Evolutionary conservation across 2,329 filamentous ascomycete species (phyloP).

Genomic region (Xylariaceae sp.): DNA sequence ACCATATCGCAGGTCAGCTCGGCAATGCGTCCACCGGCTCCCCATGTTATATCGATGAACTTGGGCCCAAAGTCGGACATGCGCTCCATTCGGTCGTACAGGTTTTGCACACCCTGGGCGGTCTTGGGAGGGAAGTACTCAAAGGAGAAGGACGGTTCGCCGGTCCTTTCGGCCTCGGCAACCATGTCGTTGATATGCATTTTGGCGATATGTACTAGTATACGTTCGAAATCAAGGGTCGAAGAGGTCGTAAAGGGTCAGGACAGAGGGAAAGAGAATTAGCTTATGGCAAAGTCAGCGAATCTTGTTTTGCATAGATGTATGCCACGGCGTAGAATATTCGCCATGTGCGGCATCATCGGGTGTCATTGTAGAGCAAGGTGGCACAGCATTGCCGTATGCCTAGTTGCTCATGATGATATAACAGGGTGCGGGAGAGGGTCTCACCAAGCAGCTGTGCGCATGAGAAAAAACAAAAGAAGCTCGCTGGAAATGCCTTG

Average conservation of each 20-base stretch:
- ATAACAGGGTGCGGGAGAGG: constrained; percentile 1
- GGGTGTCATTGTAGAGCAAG: constrained; percentile 8
- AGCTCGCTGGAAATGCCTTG: neutral
- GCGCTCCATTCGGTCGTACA: constrained; percentile 99
- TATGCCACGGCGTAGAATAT: neutral
- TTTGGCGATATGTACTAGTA: constrained; percentile 46
- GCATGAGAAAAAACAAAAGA: constrained; percentile 14
- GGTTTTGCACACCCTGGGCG: constrained; percentile 94
- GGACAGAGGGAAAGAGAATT: neutral
- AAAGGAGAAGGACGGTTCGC: constrained; percentile 93
- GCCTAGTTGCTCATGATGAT: neutral
- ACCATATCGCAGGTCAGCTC: constrained; percentile 98
- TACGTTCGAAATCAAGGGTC: neutral
- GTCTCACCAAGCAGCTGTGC: constrained; percentile 21
- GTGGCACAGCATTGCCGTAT: neutral
- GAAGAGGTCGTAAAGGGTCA: constrained; percentile 9
- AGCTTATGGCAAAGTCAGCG: constrained; percentile 16
- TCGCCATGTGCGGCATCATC: neutral
- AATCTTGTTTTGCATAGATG: neutral
- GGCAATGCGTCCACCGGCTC: constrained; percentile 88
- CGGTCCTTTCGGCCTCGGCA: constrained; percentile 77
- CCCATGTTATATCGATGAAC: constrained; percentile 99
- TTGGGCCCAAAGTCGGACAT: constrained; percentile 95
- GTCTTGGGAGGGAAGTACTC: constrained; percentile 99
- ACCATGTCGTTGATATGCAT: constrained; percentile 98